Percentiles rank a stretch among this genome's conserved stretches.
Conservation (phyloP, 176 grass and related monocot species). For the Oryza officinalis region DNA sequence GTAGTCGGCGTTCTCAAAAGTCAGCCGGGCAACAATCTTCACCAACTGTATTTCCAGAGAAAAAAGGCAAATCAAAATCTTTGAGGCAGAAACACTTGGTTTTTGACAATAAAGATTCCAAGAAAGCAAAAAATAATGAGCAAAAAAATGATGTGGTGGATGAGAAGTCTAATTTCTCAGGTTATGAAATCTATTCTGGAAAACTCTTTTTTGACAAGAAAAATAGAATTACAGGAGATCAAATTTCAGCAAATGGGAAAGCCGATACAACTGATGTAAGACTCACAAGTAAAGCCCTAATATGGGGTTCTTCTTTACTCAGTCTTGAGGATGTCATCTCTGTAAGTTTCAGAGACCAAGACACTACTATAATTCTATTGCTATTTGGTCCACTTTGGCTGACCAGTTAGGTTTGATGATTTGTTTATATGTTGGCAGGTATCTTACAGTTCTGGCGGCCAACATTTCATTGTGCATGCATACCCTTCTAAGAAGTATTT, state of each 20-base stretch:
- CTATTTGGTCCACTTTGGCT: constrained; percentile 6
- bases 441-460: constrained; percentile 65
- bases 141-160: constrained; percentile 69
- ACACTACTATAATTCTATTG: constrained; percentile 10
- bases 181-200: constrained; percentile 80
- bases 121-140: constrained; percentile 60
- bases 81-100: constrained; percentile 52
- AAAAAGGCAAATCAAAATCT: constrained; percentile 68
- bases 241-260: constrained; percentile 45
- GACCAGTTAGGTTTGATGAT: constrained; percentile 28
- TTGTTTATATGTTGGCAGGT: constrained; percentile 57
- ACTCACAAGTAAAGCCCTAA: constrained; percentile 92
- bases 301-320: constrained; percentile 84
- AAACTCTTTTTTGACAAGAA: constrained; percentile 73
- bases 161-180: constrained; percentile 91
- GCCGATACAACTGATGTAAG: constrained; percentile 59
- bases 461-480: constrained; percentile 81
- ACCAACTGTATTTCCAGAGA: constrained; percentile 78
- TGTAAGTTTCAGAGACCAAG: constrained; percentile 62
- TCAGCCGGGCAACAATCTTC: constrained; percentile 73
- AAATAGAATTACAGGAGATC: constrained; percentile 54
- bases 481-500: constrained; percentile 75
- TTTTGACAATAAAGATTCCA: constrained; percentile 44
- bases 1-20: constrained; percentile 60
- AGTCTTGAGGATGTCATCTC: constrained; percentile 78